These are phyloP conservation scores for Thielaviopsis punctulata DNA, from an alignment of 2,329 filamentous ascomycete genomes.

Conservation along the genomic window DNA sequence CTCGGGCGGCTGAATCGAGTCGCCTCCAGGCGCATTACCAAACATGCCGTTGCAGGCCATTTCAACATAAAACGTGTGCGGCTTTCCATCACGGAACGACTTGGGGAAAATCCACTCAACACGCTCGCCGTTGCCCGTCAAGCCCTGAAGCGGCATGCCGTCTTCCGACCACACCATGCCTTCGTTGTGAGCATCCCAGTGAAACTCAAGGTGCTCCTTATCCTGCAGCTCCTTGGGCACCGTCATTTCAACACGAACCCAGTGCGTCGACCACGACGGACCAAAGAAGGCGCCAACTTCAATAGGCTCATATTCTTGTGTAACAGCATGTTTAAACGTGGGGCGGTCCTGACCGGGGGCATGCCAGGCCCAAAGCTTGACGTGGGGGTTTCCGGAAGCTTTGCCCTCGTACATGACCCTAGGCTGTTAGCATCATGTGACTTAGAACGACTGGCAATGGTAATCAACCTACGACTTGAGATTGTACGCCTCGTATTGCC, in stretches of 20 bases:
- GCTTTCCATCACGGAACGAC: slow-evolving; percentile 64
- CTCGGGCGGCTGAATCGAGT: slow-evolving; percentile 73
- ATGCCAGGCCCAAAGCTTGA: slow-evolving; percentile 75
- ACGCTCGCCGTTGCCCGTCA: slow-evolving; percentile 79
- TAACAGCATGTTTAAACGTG: slow-evolving; percentile 50
- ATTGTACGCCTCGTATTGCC: slow-evolving; percentile 64
- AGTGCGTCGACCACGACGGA: slow-evolving; percentile 93
- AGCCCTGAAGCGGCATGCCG: slow-evolving; percentile 76
- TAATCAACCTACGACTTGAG: slow-evolving; percentile 45
- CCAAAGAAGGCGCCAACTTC: slow-evolving; percentile 67
- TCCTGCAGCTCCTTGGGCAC: slow-evolving; percentile 56
- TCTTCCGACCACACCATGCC: slow-evolving; percentile 86
- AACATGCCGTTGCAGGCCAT: slow-evolving; percentile 99
- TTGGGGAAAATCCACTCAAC: slow-evolving; percentile 82
- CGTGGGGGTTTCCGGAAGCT: slow-evolving; percentile 51
- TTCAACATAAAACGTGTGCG: slow-evolving; percentile 86
- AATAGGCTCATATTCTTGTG: slow-evolving; percentile 45
- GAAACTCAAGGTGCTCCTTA: slow-evolving; percentile 77
- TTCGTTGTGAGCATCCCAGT: slow-evolving; percentile 92
- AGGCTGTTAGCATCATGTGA: slow-evolving; percentile 1
- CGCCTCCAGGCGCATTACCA: slow-evolving; percentile 71
- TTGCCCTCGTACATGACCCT: slow-evolving; percentile 57
- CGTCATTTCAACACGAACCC: slow-evolving; percentile 74
- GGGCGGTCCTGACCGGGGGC: slow-evolving; percentile 66
- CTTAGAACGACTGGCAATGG: not conserved